A percentile compares a stretch with the other conserved stretches of the same genome.
Evolutionary conservation across 352 stramenopile genomes (phyloP).

Genomic region (Pythium sp.): DNA sequence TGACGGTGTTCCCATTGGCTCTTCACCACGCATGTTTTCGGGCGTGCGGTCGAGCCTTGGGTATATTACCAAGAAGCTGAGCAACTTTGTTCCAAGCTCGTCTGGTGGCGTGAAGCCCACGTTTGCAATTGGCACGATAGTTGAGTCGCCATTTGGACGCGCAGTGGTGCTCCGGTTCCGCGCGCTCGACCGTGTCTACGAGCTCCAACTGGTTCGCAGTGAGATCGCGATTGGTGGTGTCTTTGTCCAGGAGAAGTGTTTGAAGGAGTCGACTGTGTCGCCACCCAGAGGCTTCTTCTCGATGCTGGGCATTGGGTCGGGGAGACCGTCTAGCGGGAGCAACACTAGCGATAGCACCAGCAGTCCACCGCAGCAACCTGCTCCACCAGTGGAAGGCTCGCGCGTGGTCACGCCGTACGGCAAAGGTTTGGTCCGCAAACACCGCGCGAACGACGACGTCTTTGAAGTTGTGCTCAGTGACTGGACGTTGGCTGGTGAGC

Average conservation of each 20-base stretch:
- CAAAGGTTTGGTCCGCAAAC: slow-evolving; percentile 50
- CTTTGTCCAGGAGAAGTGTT: slow-evolving; percentile 52
- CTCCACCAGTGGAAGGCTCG: slow-evolving; percentile 28
- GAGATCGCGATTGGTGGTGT: slow-evolving; percentile 35
- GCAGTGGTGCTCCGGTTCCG: slow-evolving; percentile 70
- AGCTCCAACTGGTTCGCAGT: slow-evolving; percentile 54
- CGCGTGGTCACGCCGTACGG: slow-evolving; percentile 57
- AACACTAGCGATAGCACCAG: slow-evolving; percentile 3
- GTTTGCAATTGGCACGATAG: slow-evolving; percentile 47
- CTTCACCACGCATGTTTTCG: slow-evolving; percentile 68
- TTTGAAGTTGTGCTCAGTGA: slow-evolving; percentile 54
- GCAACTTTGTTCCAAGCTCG: slow-evolving; percentile 60
- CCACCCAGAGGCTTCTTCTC: slow-evolving; percentile 71
- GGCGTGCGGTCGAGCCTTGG: slow-evolving; percentile 68
- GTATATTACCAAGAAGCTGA: slow-evolving; percentile 81
- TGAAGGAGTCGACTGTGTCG: slow-evolving; percentile 50
- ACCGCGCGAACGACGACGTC: slow-evolving; percentile 39
- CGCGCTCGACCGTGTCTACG: slow-evolving; percentile 57
- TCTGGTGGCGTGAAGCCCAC: slow-evolving; percentile 36
- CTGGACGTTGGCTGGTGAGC: slow-evolving; percentile 35
- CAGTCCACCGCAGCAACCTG: slow-evolving; percentile 2
- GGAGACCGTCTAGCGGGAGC: slow-evolving; percentile 8
- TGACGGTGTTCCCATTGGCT: slow-evolving; percentile 30
- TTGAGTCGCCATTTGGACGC: slow-evolving; percentile 77
- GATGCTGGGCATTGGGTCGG: slow-evolving; percentile 39